Evolutionary conservation across 495 filamentous ascomycete genomes (phyloP).

Genomic region (Amniculicola lignicola): DNA sequence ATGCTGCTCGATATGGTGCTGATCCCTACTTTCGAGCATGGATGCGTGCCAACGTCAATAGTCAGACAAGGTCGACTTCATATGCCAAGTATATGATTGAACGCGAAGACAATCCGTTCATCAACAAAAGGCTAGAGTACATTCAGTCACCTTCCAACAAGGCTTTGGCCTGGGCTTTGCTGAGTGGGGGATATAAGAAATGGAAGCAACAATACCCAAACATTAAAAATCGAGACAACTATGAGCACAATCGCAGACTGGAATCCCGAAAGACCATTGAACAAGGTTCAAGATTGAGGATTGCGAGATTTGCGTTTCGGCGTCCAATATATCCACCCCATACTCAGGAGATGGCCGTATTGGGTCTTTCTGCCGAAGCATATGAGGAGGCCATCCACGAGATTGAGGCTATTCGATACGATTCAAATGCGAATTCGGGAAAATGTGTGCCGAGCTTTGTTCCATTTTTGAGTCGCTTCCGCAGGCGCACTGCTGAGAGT

Average conservation of each 20-base stretch:
- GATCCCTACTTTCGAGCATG: slow-evolving; percentile 24
- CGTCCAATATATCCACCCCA: slow-evolving; percentile 18
- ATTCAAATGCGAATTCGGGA: neutral
- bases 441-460: neutral
- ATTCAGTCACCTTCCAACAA: neutral
- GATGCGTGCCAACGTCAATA: slow-evolving; percentile 19
- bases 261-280: slow-evolving; percentile 21
- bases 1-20: slow-evolving; percentile 18
- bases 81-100: slow-evolving; percentile 27
- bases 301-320: slow-evolving; percentile 20
- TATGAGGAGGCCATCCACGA: slow-evolving; percentile 1
- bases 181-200: neutral
- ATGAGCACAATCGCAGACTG: slow-evolving; percentile 22
- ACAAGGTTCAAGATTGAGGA: slow-evolving; percentile 9
- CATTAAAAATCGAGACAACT: slow-evolving; percentile 1
- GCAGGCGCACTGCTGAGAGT: neutral
- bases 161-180: neutral
- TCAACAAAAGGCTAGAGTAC: slow-evolving; percentile 18
- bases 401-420: slow-evolving; percentile 8
- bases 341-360: slow-evolving; percentile 21
- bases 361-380: slow-evolving; percentile 4
- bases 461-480: neutral
- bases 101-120: slow-evolving; percentile 16
- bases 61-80: slow-evolving; percentile 6
- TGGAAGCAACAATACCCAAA: slow-evolving; percentile 3